Conservation (phyloP, 1,284 basidiomycete genomes). For the Sporisorium reilianum region DNA sequence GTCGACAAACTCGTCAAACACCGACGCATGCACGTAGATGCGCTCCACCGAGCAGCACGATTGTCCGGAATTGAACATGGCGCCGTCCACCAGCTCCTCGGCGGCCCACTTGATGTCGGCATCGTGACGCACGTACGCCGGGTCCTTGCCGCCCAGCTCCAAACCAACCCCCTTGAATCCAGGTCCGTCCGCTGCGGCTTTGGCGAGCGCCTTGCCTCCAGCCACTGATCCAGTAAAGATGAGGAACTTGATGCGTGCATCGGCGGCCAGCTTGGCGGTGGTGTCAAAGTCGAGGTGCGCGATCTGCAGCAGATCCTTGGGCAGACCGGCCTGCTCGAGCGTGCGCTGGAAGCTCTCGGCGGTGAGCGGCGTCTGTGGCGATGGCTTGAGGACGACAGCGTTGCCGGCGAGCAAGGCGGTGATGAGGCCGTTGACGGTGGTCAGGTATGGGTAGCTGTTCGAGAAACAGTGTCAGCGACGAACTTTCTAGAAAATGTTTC, state of each 20-base stretch:
- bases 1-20: slow-evolving; percentile 85
- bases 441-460: slow-evolving; percentile 72
- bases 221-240: slow-evolving; percentile 88
- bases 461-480: neutral
- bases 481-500: too few species aligned
- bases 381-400: slow-evolving; percentile 89
- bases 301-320: slow-evolving; percentile 80
- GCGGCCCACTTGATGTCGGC: slow-evolving; percentile 86
- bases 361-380: slow-evolving; percentile 89
- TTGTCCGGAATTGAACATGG: slow-evolving; percentile 95
- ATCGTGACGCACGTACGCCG: slow-evolving; percentile 88
- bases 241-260: slow-evolving; percentile 81
- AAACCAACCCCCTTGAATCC: slow-evolving; percentile 80
- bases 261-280: slow-evolving; percentile 75
- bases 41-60: slow-evolving; percentile 89
- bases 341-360: slow-evolving; percentile 83
- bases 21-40: slow-evolving; percentile 88
- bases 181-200: slow-evolving; percentile 73
- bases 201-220: slow-evolving; percentile 77
- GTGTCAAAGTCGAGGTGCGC: slow-evolving; percentile 82
- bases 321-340: slow-evolving; percentile 80
- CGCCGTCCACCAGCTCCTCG: slow-evolving; percentile 90
- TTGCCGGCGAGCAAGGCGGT: slow-evolving; percentile 75
- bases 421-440: slow-evolving; percentile 82
- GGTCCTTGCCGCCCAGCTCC: slow-evolving; percentile 94